Evolutionary conservation across 2,329 filamentous ascomycete species (phyloP), one percentile per base, ranked within the genome.

Genomic region (Gyromitra esculenta): DNA sequence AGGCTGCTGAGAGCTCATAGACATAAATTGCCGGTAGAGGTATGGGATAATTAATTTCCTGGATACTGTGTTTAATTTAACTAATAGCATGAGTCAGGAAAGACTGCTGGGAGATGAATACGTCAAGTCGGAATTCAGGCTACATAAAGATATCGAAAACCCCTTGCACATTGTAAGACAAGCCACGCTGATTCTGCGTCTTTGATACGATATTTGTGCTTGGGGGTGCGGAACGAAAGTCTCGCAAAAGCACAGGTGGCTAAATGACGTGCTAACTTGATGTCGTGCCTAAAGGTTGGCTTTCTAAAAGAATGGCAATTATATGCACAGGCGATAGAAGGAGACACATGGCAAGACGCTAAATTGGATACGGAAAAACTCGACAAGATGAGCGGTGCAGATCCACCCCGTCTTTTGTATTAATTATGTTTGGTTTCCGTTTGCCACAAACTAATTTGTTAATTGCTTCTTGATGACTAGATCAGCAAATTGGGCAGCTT

Each of bases 271-370:
- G n/a, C 41, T 57, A 65, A 45, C 31, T 11, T 25, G 54, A 21
- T 8, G 21, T 15, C 5, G 8, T 43, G 13, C 50, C 48, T 50
- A 13, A 79, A 97, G 93, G 93, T 98, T 81, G 96, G 95, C 1
- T 99, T 99, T 83, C 87, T 99, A 80, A 95, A 92, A 0, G 94
- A 98, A 84, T 99, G 95, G 95, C 96, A 99, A 84, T 85, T 93
- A 67, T 99, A 98, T 82, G 94, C 94, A 1, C 95, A 99, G 83
- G 91, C 93, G 82, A 85, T 99, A 15, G 95, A 98, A 82, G 95
- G 94, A 0, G 91, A 97, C 68, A 84, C 87, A 0, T 98, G 96
- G 96, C 87, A 88, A 76, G 95, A 91, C 0, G 92, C 93, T 79
- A 95, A 91, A 83, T 87, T 98, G 83, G 95, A 98, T 79, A 89